Conservation (phyloP, 2,329 filamentous ascomycete genomes). For the Parastagonospora nodorum region DNA sequence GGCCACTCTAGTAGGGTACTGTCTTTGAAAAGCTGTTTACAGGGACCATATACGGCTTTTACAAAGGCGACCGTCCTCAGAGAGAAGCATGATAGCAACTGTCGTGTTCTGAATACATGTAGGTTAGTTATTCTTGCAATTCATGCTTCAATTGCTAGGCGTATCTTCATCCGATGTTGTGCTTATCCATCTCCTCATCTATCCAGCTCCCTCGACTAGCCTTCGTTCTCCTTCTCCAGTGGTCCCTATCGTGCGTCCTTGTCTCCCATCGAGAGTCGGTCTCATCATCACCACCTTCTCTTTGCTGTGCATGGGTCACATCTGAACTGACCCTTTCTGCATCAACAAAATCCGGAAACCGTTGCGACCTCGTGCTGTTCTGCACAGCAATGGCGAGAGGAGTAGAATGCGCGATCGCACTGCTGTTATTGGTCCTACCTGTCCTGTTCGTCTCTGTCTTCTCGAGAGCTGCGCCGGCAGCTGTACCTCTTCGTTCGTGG, state of each 20-base stretch:
- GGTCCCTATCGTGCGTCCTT: slow-evolving; percentile 19
- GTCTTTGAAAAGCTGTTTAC: too few relatives aligned
- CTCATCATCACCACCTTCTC: neutral
- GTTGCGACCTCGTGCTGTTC: neutral
- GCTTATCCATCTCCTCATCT: slow-evolving; percentile 42
- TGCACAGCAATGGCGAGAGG: slow-evolving; percentile 10
- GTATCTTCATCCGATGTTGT: slow-evolving; percentile 28
- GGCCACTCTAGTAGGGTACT: too few relatives aligned
- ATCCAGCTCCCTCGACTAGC: slow-evolving; percentile 33
- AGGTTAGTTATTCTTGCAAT: too few relatives aligned
- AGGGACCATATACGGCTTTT: too few relatives aligned
- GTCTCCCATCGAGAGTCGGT: slow-evolving; percentile 17
- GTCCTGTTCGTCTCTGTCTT: slow-evolving; percentile 17
- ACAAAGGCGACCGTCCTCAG: too few relatives aligned
- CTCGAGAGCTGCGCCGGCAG: slow-evolving; percentile 21
- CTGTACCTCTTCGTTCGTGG: slow-evolving; percentile 7
- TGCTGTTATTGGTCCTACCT: neutral
- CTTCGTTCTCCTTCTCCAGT: slow-evolving; percentile 24
- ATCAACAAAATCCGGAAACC: slow-evolving; percentile 39
- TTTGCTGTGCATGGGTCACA: slow-evolving; percentile 29
- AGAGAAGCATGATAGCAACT: too few relatives aligned
- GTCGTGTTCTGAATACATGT: too few relatives aligned
- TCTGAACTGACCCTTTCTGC: slow-evolving; percentile 22
- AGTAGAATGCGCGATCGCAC: neutral
- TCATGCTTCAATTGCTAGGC: too few relatives aligned